Base-by-base conservation (phyloP, 108 stramenopile species). In the Cyclotella baltica region DNA sequence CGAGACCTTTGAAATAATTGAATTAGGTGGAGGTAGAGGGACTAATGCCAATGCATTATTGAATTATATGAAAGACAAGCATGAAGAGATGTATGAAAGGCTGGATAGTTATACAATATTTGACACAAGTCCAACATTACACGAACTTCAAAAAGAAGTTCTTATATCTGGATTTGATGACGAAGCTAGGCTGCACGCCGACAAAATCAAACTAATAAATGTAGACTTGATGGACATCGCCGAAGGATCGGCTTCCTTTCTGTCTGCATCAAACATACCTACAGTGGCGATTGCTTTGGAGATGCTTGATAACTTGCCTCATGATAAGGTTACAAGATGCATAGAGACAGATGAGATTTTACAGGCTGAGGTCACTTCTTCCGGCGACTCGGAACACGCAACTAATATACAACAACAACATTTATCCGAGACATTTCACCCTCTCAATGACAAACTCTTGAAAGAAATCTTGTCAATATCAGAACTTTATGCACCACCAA, bases 241-340 rank as follows among this genome's bases (percentile, higher is more conserved):
- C 23, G 90, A 93, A 75, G 81, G 82, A 72, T 83, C 51, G 77
- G 83, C 76, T 19, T 2, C 56, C 0, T 73, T 92, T 55, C 64
- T 89, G 34, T 23, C 67, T 3, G 34, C 47, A 62, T 89, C 88
- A n/a, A 43, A 86, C 43, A 78, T 65, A 16, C 87, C 90, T 15
- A 94, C 93, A 4, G 70, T 85, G 16, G 72, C 89, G 23, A 75
- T 94, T 59, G 90, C 87, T 29, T 59, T 92, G 75, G 94, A 95
- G 70, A 53, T 95, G 62, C 88, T 92, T 46, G 94, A 95, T 70
- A 95, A 95, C 82, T 76, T 95, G 23, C 92, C 92, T 23, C 94
- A 95, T 77, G 94, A 95, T 62, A 95, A 95, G 70, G 71, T 92
- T 33, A 65, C 72, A 18, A 77, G 67, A 55, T 71, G 73, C 33